Evolutionary conservation across 73 alveolate genomes (phyloP).

Genomic region (Paramecium bursaria): DNA sequence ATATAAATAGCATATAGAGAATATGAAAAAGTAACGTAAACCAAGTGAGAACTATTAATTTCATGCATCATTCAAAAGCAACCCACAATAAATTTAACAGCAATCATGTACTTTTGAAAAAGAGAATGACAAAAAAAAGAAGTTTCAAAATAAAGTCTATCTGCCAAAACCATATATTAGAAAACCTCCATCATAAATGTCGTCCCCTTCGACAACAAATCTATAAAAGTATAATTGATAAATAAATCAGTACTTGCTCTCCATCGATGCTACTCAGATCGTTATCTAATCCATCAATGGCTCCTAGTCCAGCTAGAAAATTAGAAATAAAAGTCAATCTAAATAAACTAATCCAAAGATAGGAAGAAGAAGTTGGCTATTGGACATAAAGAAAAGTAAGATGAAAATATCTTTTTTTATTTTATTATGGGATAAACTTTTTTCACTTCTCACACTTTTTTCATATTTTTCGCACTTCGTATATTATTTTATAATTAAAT

Average conservation of each 20-base stretch:
- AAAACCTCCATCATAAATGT: conserved; percentile 40
- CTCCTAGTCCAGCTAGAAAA: conserved; percentile 26
- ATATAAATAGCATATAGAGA: neutral
- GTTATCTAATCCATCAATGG: conserved; percentile 47
- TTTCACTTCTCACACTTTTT: too few relatives aligned
- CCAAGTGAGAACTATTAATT: conserved; percentile 31
- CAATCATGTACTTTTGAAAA: conserved; percentile 60
- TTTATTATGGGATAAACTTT: too few relatives aligned
- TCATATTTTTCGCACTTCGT: too few relatives aligned
- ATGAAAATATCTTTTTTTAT: too few relatives aligned
- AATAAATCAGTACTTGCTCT: conserved; percentile 31
- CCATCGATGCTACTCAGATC: conserved; percentile 36
- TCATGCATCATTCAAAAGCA: conserved; percentile 43
- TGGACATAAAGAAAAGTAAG: conserved; percentile 56
- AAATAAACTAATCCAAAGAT: conserved; percentile 7
- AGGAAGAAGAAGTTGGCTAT: conserved; percentile 37
- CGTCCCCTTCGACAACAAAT: conserved; percentile 36
- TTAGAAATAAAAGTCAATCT: conserved; percentile 35
- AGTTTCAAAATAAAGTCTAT: conserved; percentile 31
- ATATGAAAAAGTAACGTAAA: conserved; percentile 22
- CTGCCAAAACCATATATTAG: conserved; percentile 4
- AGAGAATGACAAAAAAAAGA: conserved; percentile 54
- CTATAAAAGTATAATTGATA: neutral
- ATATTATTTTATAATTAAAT: too few relatives aligned
- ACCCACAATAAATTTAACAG: neutral